phyloP scores from a whole-genome alignment of 768 basidiomycete species.

The Lentinula boryana region DNA sequence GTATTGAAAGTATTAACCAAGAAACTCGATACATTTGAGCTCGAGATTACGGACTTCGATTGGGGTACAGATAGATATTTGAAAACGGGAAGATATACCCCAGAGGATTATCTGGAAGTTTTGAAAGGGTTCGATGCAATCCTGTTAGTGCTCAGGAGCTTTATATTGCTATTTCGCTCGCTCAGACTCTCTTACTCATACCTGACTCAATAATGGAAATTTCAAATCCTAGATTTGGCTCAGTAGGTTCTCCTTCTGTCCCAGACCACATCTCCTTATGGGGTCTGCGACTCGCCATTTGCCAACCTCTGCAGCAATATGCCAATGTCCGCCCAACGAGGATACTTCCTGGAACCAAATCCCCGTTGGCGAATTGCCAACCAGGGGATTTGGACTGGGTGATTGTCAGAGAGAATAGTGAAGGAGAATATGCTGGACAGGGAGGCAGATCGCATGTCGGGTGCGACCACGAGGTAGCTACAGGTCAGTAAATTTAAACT shows the following conservation, averaged over 20 bases:
- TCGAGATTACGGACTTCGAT: constrained; percentile 39
- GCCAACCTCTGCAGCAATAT: constrained; percentile 47
- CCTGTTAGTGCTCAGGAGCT: constrained; percentile 7
- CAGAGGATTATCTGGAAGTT: constrained; percentile 32
- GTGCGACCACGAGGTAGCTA: constrained; percentile 19
- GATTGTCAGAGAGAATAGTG: constrained; percentile 51
- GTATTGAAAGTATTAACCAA: constrained; percentile 37
- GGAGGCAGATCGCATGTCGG: constrained; percentile 29
- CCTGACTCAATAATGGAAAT: too few relatives aligned
- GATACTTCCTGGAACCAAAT: constrained; percentile 39
- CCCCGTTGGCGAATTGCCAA: constrained; percentile 40
- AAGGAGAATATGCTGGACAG: constrained; percentile 51
- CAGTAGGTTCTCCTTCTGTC: constrained; percentile 42
- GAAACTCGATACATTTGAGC: constrained; percentile 33
- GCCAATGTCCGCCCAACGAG: constrained; percentile 44
- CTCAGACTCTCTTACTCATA: not conserved
- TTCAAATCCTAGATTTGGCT: constrained; percentile 5
- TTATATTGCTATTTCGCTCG: not conserved
- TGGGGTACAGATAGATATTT: constrained; percentile 45
- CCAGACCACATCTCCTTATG: constrained; percentile 56
- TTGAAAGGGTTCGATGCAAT: constrained; percentile 38
- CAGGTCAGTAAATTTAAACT: constrained; percentile 7
- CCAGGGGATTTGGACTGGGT: constrained; percentile 41
- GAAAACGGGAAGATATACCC: constrained; percentile 41
- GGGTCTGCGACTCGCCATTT: constrained; percentile 44